A percentile compares a stretch with the other conserved stretches of the same genome.
phyloP scores from a whole-genome alignment of 148 eudicot genomes.

The Fagopyrum esculentum region DNA sequence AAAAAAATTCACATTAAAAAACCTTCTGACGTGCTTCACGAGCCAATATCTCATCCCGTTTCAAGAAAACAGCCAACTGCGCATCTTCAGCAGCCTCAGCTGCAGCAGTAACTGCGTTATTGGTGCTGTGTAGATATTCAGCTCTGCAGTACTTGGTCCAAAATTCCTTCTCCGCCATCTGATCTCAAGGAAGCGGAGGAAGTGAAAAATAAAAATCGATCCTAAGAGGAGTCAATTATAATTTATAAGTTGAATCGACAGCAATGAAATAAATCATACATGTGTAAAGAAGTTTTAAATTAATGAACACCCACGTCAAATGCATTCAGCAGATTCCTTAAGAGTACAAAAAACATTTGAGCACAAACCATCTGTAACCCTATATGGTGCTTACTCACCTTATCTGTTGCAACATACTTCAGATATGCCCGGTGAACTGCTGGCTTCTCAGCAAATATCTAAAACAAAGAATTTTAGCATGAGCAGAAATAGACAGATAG shows the following conservation, averaged over 20 bases:
- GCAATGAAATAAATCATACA: background rate
- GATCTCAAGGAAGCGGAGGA: constrained; percentile 10
- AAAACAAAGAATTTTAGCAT: constrained; percentile 17
- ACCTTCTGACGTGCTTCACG: constrained; percentile 88
- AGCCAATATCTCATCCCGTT: constrained; percentile 76
- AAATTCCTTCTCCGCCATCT: constrained; percentile 92
- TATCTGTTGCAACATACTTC: constrained; percentile 62
- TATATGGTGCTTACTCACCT: constrained; percentile 35
- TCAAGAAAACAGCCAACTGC: constrained; percentile 80
- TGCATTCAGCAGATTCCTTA: background rate
- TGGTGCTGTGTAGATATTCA: constrained; percentile 89
- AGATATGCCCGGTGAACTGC: constrained; percentile 90
- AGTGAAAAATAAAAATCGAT: background rate
- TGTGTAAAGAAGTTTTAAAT: background rate
- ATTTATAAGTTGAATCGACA: background rate
- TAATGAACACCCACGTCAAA: background rate
- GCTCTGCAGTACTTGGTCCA: constrained; percentile 97
- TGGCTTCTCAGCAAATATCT: constrained; percentile 99
- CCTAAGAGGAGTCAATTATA: background rate
- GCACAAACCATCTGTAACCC: background rate
- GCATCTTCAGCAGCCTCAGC: constrained; percentile 99
- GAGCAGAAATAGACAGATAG: background rate
- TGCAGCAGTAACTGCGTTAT: constrained; percentile 87
- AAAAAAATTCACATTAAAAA: background rate
- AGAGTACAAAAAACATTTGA: background rate